Base-by-base conservation (phyloP, 179 eudicot species). In the Pouteria campechiana region DNA sequence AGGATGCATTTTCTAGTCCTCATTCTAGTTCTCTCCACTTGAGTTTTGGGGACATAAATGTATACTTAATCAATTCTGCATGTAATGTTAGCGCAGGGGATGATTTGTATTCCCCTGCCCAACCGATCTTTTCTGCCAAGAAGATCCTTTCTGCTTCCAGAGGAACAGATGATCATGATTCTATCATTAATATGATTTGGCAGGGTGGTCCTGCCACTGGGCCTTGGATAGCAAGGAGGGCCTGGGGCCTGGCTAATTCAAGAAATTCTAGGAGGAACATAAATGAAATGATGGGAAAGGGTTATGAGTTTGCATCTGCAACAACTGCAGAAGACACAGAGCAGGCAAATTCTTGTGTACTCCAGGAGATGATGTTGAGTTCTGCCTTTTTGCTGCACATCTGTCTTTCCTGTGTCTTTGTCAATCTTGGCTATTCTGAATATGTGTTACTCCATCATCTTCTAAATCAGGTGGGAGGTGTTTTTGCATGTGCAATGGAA, bases 101-200 rank as follows among this genome's bases (percentile, higher is more conserved):
- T 48, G 57, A 50, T 16, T 44, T 58, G 11, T 4, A 35, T 46
- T 43, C 44, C 37, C 13, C 22, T 35, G 41, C 22, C 31, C 51
- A 49, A 47, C 53, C 25, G 48, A 50, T 47, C 49, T 69, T 61
- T 67, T 45, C 51, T 41, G 67, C 70, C 18, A 46, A 60, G 23
- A 79, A 50, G 54, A 42, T 90, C 58, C 37, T 82, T 14, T 73
- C 92, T 36, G 57, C 61, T 45, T 64, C 55, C 31, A 54, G 62
- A 55, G 53, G 58, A 57, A 57, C 52, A 40, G 65, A 64, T 41
- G n/a, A n/a, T n/a, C 46, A 46, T 52, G 37, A 56, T 38, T 64
- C 88, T 45, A 56, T 77, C 29, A 54, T 90, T 23, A 76, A 82
- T 63, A 52, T 90, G 71, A 40, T 67, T 48, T 82, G 96, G 94